Base-by-base conservation (phyloP, 768 basidiomycete species). In the Pleurotus tuoliensis region DNA sequence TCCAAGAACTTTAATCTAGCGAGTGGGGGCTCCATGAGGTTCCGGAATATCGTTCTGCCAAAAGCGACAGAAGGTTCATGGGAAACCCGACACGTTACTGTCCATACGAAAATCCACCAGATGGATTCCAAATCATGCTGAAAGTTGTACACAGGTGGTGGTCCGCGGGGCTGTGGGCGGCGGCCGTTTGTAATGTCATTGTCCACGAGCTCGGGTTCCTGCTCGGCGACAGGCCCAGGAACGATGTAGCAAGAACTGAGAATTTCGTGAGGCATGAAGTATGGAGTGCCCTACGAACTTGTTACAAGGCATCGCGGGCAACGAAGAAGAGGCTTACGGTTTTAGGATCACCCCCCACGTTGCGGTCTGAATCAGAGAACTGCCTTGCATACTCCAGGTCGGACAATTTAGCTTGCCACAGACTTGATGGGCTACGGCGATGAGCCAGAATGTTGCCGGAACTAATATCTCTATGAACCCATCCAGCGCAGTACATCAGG, bases 391-490 rank as follows among this genome's bases (percentile, higher is more conserved):
- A 52, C 34, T 52, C 27, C n/a, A 52, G 50, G 24, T 52, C 37
- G 7, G 47, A 48, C 7, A 48, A 15, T 15, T 52, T 52, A 5
- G n/a, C 50, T 52, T 52, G 50, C 50, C 30, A 38, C 7, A 3
- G 13, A 2, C 24, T 34, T 5, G 24, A 24, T 4, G 24, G 24
- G 24, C 22, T 20, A 6, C 3, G 9, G 34, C 6, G 37, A 13
- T 52, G 27, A 18, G 50, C 50, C 13, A 52, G 34, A 37, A 52
- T 18, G 30, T 52, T 52, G n/a, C 50, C 37, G 9, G 39, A 37
- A 18, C 50, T 52, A 24, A 52, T 52, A 38, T 52, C 50, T 16
- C 50, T 6, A 37, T 52, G 50, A 11, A 52, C 50, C 50, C 50
- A 52, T 20, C 50, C 50, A 4, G 50, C 37, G 18, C 50, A 41